Base-by-base conservation (phyloP, 2,329 filamentous ascomycete species). In the Colletotrichum gloeosporioides region DNA sequence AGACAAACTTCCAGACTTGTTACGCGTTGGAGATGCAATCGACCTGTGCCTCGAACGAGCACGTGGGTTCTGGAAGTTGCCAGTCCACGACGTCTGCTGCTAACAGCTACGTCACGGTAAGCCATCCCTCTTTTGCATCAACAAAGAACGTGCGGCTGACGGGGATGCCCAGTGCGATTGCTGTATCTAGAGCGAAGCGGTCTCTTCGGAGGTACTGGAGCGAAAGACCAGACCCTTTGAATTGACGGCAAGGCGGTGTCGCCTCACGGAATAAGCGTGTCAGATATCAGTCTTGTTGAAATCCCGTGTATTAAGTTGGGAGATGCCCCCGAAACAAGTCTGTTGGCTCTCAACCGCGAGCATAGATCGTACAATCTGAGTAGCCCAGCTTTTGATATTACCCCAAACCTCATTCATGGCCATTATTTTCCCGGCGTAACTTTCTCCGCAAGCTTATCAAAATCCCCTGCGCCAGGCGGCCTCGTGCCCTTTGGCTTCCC, bases 401-500 rank as follows among this genome's bases (percentile, higher is more conserved):
- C 22, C 22, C 44, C 10, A 49, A 22, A 12, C 0, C 3, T n/a
- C 44, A 7, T 49, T 12, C 18, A 13, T 13, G 4, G 9, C 18
- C 3, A 6, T 39, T 15, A 75, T 36, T 75, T 72, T 8, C 69
- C 61, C 36, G 53, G 12, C n/a, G 36, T 13, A 9, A n/a, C 62
- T 36, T 32, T 67, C 22, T 63, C n/a, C 1, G 69, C 62, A 13
- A 75, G 53, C 25, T 62, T 62, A 27, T 75, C 73, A 39, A 75
- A 55, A 1, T 72, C 49, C 2, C 73, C 72, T 9, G 29, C 32
- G 2, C 2, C 27, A 2, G 39, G 36, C 15, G 4, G 6, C n/a
- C 12, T 62, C 49, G 63, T 34, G 4, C 69, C 67, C 31, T 67
- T 74, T 2, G 75, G 71, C 49, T 75, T 75, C 4, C 70, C 68